Base-by-base conservation (phyloP, 371 early-diverging fungal species). In the Dichotomocladium elegans region DNA sequence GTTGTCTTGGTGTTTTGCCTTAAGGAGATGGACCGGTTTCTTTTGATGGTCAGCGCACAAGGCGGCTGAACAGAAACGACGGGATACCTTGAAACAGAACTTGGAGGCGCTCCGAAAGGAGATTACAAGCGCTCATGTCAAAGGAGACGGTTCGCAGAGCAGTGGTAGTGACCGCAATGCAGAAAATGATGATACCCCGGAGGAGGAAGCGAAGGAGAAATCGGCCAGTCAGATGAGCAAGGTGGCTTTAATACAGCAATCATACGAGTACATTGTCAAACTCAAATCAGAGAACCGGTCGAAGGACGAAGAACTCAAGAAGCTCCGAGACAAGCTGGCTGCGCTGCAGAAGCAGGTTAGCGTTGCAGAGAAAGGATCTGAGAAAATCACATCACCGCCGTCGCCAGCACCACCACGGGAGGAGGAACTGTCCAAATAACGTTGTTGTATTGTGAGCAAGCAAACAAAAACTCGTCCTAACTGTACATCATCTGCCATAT, bases 1-100 rank as follows among this genome's bases (percentile, higher is more conserved):
- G 19, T 41, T 19, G 42, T 41, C 42, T 41, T 41, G 42, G 42
- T 41, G 17, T 8, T 41, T 14, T 19, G 8, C 19, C 10, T 19
- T 8, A 19, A 19, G 10, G 42, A 41, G 42, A 41, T 41, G 19
- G 42, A 41, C 42, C 42, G 42, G 42, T 41, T 19, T 41, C 19
- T 41, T 19, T 12, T 80, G 92, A 3, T 79, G 86, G 11, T 86
- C 87, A 9, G 85, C 83, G 6, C 95, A 95, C 70, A 93, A 94
- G 61, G 89, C 89, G 14, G 95, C 96, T 3, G 96, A 96, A 61
- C 95, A 96, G 64, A 87, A 88, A 58, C 85, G 96, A 15, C 75
- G 96, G n/a, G 93, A 93, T 59, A 85, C 88, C 22, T 68, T 95
- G 17, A 93, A 93, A 53, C 73, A 86, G 31, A 87, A 89, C 31